Percentiles rank a stretch among this genome's conserved stretches.
Conservation (phyloP, 768 basidiomycete species). For the Pulveroboletus sp. region DNA sequence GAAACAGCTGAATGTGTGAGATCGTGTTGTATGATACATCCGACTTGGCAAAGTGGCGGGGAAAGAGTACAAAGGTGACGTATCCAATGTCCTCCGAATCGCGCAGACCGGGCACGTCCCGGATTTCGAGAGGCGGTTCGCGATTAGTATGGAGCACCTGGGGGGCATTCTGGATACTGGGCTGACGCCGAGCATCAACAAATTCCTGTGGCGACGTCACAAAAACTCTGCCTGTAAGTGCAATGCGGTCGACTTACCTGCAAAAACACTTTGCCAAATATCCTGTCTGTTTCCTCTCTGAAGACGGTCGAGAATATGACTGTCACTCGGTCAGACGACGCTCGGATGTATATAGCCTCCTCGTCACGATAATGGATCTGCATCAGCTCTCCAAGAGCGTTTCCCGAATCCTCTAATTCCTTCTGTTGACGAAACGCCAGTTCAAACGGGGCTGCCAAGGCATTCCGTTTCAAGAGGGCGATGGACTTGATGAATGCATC, state of each 20-base stretch:
- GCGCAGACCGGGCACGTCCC: slow-evolving; percentile 76
- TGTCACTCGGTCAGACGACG: slow-evolving; percentile 91
- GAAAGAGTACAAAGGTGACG: slow-evolving; percentile 96
- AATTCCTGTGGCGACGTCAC: slow-evolving; percentile 66
- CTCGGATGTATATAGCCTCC: slow-evolving; percentile 94
- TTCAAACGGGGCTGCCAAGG: slow-evolving; percentile 93
- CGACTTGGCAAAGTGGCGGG: slow-evolving; percentile 84
- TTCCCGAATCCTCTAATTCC: slow-evolving; percentile 67
- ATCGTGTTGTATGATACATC: slow-evolving; percentile 71
- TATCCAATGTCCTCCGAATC: slow-evolving; percentile 89
- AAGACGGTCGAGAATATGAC: slow-evolving; percentile 97
- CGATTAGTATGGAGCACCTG: slow-evolving; percentile 94
- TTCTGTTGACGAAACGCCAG: slow-evolving; percentile 80
- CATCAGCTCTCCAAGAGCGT: slow-evolving; percentile 79
- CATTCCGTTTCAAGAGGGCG: slow-evolving; percentile 86
- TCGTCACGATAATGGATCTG: slow-evolving; percentile 92
- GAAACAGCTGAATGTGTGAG: slow-evolving; percentile 93
- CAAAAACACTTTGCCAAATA: slow-evolving; percentile 96
- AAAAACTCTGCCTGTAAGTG: background rate
- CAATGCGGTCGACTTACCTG: slow-evolving; percentile 53
- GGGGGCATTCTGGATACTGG: slow-evolving; percentile 92
- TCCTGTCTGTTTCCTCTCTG: slow-evolving; percentile 94
- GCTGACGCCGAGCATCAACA: slow-evolving; percentile 93
- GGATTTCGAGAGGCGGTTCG: slow-evolving; percentile 95
- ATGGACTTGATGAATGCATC: slow-evolving; percentile 76